Base-by-base conservation (phyloP, 2,329 filamentous ascomycete species). In the Aspergillus sergii region DNA sequence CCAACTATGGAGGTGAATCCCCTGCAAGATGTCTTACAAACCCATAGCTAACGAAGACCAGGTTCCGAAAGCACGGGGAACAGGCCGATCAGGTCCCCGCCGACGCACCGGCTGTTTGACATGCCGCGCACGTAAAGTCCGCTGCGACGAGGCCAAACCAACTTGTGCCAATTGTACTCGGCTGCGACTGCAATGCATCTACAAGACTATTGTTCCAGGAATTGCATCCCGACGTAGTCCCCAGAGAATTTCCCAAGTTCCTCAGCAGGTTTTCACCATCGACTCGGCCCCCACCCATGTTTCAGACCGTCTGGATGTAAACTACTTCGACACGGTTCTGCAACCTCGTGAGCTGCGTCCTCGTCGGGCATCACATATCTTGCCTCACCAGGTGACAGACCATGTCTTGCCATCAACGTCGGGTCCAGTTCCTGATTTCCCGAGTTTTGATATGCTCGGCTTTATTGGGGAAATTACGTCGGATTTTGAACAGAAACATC, bases 381-480 rank as follows among this genome's bases (percentile, higher is more conserved):
- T 36, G 16, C 46, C 55, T 26, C 41, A 41, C 8, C 21, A 43
- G 9, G 11, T 28, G 16, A 7, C 28, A 14, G 39, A 55, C 30
- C 23, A 63, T 14, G 45, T 54, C 11, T 67, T 67, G 19, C 64
- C 65, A 1, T 62, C 66, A 10, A 39, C 62, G 16, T 57, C 54
- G 28, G 16, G 59, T 23, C 23, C 51, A 8, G 21, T 21, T 43
- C 8, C 48, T 21, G 69, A 70, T 21, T 58, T 71, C 12, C 55
- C 64, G 9, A 65, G 66, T 9, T 76, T 77, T 58, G 75, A 77
- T 59, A 76, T 77, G 68, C 72, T 76, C n/a, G 68, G 70, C 3
- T 76, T 77, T 45, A 77, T 77, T 58, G 74, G 75, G n/a, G 75
- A 72, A 3, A 75, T 77, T 12, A 76, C 73, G 3, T 75, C 73